Percentiles rank a stretch among this genome's conserved stretches.
Conservation (phyloP, 2,329 filamentous ascomycete genomes). For the Colletotrichum sp. region DNA sequence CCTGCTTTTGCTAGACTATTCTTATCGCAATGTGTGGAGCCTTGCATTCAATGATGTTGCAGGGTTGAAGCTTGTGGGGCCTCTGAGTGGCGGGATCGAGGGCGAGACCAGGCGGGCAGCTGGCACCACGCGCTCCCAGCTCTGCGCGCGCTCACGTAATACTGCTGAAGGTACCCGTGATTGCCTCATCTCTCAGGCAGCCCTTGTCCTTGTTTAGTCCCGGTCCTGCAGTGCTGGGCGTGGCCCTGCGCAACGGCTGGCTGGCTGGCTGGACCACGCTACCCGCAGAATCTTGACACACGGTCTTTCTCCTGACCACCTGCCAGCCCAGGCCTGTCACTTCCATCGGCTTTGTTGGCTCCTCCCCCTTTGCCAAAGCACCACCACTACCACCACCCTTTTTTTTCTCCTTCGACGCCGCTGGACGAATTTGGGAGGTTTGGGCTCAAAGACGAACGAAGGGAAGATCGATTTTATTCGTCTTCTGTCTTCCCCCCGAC, state of each 20-base stretch:
- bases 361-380: slow-evolving; percentile 18
- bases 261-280: slow-evolving; percentile 7
- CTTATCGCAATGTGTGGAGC: slow-evolving; percentile 3
- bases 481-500: slow-evolving; percentile 1
- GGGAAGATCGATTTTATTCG: slow-evolving; percentile 3
- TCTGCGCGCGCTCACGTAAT: neutral
- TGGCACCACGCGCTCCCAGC: neutral
- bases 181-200: slow-evolving; percentile 15
- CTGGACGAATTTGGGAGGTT: slow-evolving; percentile 19
- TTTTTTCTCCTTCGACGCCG: slow-evolving; percentile 12
- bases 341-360: slow-evolving; percentile 8
- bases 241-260: slow-evolving; percentile 9
- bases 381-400: slow-evolving; percentile 2
- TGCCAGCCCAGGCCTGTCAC: slow-evolving; percentile 9
- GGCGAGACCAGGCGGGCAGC: neutral
- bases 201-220: slow-evolving; percentile 7
- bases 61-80: neutral
- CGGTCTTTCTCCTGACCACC: slow-evolving; percentile 16
- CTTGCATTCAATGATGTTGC: neutral
- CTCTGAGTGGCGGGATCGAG: neutral
- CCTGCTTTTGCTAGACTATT: neutral
- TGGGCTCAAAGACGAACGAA: slow-evolving; percentile 9
- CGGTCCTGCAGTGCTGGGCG: neutral
- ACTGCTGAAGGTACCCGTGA: neutral
- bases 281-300: slow-evolving; percentile 21